These are phyloP conservation scores for Phytophthora constricta DNA, from an alignment of 352 stramenopile genomes.

Conservation along the genomic window DNA sequence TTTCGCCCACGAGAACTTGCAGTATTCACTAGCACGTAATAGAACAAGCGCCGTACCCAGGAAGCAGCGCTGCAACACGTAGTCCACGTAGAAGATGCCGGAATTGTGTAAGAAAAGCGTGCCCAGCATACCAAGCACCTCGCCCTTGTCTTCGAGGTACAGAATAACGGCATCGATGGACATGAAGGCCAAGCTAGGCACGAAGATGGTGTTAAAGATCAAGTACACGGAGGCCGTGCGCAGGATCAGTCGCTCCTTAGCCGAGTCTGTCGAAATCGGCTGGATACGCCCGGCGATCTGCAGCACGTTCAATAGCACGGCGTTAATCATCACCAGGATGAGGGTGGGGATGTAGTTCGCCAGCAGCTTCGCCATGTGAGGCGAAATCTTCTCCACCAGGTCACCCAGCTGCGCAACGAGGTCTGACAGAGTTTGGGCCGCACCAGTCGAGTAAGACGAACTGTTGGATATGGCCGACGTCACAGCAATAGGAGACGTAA, in stretches of 20 bases:
- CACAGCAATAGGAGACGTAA: constrained; percentile 86
- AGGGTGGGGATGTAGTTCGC: constrained; percentile 80
- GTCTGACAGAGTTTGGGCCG: constrained; percentile 72
- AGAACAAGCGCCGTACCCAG: constrained; percentile 78
- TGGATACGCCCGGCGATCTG: constrained; percentile 84
- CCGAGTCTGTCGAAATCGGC: constrained; percentile 84
- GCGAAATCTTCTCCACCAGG: constrained; percentile 65
- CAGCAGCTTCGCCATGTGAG: constrained; percentile 84
- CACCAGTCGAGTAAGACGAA: constrained; percentile 65
- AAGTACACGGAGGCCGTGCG: constrained; percentile 81
- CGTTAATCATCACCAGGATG: constrained; percentile 90
- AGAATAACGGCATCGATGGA: constrained; percentile 86
- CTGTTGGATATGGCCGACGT: constrained; percentile 83
- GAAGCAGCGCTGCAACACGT: constrained; percentile 86
- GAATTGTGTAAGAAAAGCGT: constrained; percentile 90
- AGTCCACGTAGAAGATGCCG: constrained; percentile 90
- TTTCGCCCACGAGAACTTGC: constrained; percentile 85
- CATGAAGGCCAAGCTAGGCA: constrained; percentile 85
- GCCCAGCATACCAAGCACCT: constrained; percentile 82
- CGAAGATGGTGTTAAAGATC: constrained; percentile 91
- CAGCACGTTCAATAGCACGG: constrained; percentile 85
- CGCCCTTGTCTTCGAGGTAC: constrained; percentile 75
- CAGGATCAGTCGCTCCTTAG: constrained; percentile 85
- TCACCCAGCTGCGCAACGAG: constrained; percentile 67
- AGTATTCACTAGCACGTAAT: constrained; percentile 78